Evolutionary conservation across 2,329 filamentous ascomycete species (phyloP), one percentile per base, ranked within the genome.

Genomic region (Penicillium sp.): DNA sequence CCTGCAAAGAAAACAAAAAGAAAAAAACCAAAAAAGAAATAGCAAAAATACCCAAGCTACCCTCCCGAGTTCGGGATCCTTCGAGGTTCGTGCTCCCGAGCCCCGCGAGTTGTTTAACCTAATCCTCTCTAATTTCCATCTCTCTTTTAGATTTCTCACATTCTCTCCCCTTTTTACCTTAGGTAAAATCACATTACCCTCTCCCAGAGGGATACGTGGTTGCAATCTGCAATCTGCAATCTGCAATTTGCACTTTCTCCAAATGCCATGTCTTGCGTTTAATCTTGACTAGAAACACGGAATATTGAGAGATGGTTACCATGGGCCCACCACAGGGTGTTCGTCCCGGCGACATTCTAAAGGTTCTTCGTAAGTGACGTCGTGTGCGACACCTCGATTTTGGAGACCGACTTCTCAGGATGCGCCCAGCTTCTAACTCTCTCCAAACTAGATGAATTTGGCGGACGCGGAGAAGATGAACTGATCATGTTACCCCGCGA

Each of bases 381-480:
- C 50, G 35, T 46, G 53, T 50, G 56, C 59, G 55, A 55, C 56
- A 50, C 16, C 42, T 38, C 32, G 50, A 52, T 43, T n/a, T 29
- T 13, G 4, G 20, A 10, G 16, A 26, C 31, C 34, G 11, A 2
- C 8, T 43, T 32, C 38, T 46, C 51, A 48, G n/a, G 24, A 50
- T 40, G 52, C 55, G 61, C 52, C 53, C 47, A n/a, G 37, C 49
- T 44, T 13, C 44, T 57, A 56, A 55, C 50, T 47, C 35, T 47
- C 29, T 47, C 29, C 44, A 55, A 49, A 43, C n/a, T 63, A 96
- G 91, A 99, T 77, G 92, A 97, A 76, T 97, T 99, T 74, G 81
- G 87, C 65, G 92, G 93, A 56, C 87, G 94, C 64, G 95, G 92
- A 74, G 89, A 90, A 56, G 94, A 99, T 76, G 94, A 99, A 80